These are phyloP conservation scores for Lachancea nothofagi DNA, from an alignment of 805 yeast species.

Conservation along the genomic window DNA sequence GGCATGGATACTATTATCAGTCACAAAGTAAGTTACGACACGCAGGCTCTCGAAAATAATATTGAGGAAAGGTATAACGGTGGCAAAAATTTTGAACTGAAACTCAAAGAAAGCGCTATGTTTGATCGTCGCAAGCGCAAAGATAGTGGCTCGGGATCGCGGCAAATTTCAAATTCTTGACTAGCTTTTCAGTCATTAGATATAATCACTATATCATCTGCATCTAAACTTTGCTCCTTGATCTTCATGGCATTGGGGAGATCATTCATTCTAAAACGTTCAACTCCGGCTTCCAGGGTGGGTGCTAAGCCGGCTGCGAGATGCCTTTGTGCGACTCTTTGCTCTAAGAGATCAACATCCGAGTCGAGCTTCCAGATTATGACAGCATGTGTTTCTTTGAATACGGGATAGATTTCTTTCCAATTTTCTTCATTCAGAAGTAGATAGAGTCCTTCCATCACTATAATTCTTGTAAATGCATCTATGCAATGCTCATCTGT, in stretches of 20 bases:
- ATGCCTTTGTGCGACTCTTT: constrained; percentile 65
- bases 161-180: neutral
- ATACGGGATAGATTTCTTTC: constrained; percentile 30
- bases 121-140: constrained; percentile 21
- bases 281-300: constrained; percentile 44
- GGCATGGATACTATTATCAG: neutral
- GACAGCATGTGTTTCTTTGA: constrained; percentile 26
- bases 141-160: too few species aligned
- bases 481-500: constrained; percentile 45
- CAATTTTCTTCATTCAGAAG: constrained; percentile 56
- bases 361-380: constrained; percentile 51
- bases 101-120: constrained; percentile 27
- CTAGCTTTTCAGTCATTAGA: constrained; percentile 18
- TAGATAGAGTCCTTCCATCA: constrained; percentile 75
- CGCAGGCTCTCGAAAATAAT: neutral
- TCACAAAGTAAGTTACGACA: neutral
- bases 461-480: constrained; percentile 46
- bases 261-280: constrained; percentile 53
- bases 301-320: constrained; percentile 48
- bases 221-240: constrained; percentile 16
- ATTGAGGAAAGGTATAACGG: neutral
- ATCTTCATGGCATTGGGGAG: constrained; percentile 50
- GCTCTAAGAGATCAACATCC: constrained; percentile 40
- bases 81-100: constrained; percentile 16
- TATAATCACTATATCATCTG: constrained; percentile 15